These are phyloP conservation scores for Penicillium sp. DNA, from an alignment of 2,329 filamentous ascomycete species.

Conservation along the genomic window DNA sequence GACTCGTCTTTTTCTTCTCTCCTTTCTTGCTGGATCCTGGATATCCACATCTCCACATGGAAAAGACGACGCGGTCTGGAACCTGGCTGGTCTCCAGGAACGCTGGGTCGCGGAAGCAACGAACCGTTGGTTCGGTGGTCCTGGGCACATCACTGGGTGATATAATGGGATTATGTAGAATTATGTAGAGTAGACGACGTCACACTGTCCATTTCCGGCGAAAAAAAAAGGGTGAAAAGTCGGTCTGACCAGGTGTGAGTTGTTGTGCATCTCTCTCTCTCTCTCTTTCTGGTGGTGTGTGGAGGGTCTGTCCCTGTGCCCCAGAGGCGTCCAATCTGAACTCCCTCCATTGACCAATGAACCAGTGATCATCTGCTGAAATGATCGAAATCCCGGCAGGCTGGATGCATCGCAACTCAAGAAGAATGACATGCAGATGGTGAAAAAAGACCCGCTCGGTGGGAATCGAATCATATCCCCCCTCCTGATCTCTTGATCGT, in stretches of 20 bases:
- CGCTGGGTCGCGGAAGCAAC: constrained; percentile 22
- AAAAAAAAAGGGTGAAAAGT: constrained; percentile 23
- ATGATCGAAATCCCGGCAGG: constrained; percentile 4
- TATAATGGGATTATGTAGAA: constrained; percentile 17
- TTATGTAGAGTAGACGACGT: constrained; percentile 23
- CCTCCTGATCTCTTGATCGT: constrained; percentile 5
- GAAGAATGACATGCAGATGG: constrained; percentile 29
- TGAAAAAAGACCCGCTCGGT: not conserved
- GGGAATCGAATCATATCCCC: constrained; percentile 10
- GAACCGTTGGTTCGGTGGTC: constrained; percentile 27
- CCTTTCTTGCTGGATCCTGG: constrained; percentile 3
- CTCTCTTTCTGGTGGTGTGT: not conserved
- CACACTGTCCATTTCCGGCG: constrained; percentile 18
- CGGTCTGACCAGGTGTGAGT: constrained; percentile 24
- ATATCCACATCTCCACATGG: constrained; percentile 22
- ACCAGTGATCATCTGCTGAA: not conserved
- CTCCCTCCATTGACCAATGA: not conserved
- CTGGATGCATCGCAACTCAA: constrained; percentile 19
- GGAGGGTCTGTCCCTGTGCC: not conserved
- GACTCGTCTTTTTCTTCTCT: constrained; percentile 14
- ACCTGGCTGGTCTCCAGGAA: constrained; percentile 23
- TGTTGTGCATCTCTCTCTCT: too few species aligned
- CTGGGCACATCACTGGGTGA: constrained; percentile 19
- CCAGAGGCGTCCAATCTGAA: constrained; percentile 1
- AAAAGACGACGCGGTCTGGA: constrained; percentile 22